Evolutionary conservation across 768 basidiomycete genomes (phyloP).

Genomic region (Kwoniella sp.): DNA sequence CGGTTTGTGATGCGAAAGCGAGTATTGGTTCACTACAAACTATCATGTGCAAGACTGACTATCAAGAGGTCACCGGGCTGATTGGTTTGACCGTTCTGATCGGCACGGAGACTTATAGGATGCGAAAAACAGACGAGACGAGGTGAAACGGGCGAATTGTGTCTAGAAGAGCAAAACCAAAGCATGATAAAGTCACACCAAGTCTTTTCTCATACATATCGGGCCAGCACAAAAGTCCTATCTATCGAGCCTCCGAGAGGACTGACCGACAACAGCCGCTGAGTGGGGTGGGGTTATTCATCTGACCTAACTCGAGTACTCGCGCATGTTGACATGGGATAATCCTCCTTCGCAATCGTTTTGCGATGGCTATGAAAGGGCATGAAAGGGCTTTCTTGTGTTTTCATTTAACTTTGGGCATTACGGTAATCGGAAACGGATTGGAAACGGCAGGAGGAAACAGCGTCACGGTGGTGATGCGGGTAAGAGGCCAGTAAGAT

Average conservation of each 20-base stretch:
- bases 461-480: not conserved
- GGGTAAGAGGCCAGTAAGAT: too few species aligned
- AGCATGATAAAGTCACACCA: not conserved
- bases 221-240: too few species aligned
- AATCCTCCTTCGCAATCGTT: not conserved
- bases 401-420: not conserved
- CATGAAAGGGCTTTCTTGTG: too few species aligned
- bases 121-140: constrained; percentile 1
- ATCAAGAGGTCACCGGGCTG: not conserved
- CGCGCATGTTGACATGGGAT: not conserved
- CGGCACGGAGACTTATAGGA: not conserved
- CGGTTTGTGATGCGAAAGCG: not conserved
- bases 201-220: too few species aligned
- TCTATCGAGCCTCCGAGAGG: not conserved
- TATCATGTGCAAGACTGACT: not conserved
- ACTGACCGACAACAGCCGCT: not conserved
- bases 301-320: too few species aligned
- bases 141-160: not conserved
- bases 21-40: not conserved
- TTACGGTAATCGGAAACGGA: constrained; percentile 3
- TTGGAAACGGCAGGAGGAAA: not conserved
- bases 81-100: not conserved
- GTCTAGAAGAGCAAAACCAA: not conserved
- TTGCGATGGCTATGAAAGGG: too few species aligned
- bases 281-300: too few species aligned